Conservation (phyloP, 305 asterid species). For the Fraxinus platypoda region DNA sequence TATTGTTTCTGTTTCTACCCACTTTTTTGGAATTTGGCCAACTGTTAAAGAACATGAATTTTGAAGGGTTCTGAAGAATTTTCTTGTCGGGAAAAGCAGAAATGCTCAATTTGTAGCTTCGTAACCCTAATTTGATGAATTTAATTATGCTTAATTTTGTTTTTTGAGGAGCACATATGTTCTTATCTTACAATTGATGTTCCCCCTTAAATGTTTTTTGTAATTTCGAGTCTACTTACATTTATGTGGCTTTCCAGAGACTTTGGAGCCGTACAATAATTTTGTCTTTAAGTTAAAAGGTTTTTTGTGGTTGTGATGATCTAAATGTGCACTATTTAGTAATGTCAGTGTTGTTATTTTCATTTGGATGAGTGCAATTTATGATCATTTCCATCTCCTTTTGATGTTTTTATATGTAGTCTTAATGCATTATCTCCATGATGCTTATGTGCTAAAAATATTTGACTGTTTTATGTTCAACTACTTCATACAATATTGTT, state of each 20-base stretch:
- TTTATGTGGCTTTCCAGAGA: background rate
- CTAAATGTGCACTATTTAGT: background rate
- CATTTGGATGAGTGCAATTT: slow-evolving; percentile 10
- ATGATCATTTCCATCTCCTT: background rate
- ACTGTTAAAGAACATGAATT: slow-evolving; percentile 18
- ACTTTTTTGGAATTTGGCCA: slow-evolving; percentile 22
- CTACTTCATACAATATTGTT: background rate
- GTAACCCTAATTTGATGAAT: slow-evolving; percentile 18
- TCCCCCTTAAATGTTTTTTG: background rate
- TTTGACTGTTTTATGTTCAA: background rate
- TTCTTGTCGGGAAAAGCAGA: background rate
- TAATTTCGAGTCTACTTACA: background rate
- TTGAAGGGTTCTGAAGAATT: slow-evolving; percentile 13
- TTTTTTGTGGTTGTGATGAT: slow-evolving; percentile 4
- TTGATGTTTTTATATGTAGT: background rate
- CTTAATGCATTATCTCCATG: background rate
- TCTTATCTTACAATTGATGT: background rate
- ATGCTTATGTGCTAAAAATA: background rate
- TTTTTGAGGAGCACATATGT: background rate
- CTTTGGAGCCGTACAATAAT: slow-evolving; percentile 3
- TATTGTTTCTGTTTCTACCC: background rate
- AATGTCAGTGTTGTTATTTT: background rate
- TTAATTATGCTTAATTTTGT: slow-evolving; percentile 6
- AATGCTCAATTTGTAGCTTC: background rate
- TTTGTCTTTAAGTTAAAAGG: slow-evolving; percentile 4